Percentiles rank a stretch among this genome's conserved stretches.
phyloP scores from a whole-genome alignment of 768 basidiomycete genomes.

The Mrakia gelida region DNA sequence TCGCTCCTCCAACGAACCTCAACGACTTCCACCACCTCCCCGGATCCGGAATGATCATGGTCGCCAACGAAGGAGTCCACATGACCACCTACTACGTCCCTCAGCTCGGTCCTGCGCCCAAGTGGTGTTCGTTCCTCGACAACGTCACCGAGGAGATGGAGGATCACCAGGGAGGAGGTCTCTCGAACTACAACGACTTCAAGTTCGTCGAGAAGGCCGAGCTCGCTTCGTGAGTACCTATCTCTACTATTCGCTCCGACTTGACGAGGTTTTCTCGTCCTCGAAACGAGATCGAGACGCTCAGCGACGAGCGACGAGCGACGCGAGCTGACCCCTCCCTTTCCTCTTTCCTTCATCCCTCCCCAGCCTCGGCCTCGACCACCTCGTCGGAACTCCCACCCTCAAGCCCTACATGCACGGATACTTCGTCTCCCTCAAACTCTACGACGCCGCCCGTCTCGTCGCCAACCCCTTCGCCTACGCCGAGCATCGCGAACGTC shows the following conservation, averaged over 20 bases:
- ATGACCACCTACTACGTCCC: slow-evolving; percentile 94
- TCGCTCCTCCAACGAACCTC: slow-evolving; percentile 83
- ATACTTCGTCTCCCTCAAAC: slow-evolving; percentile 91
- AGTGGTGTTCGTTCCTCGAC: slow-evolving; percentile 96
- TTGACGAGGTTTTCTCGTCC: background rate
- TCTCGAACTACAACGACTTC: slow-evolving; percentile 85
- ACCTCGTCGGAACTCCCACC: slow-evolving; percentile 86
- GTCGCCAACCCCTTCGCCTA: slow-evolving; percentile 96
- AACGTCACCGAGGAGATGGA: slow-evolving; percentile 95
- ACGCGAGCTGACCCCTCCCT: slow-evolving; percentile 8
- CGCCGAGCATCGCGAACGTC: slow-evolving; percentile 83
- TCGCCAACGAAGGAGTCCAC: slow-evolving; percentile 93
- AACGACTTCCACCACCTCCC: slow-evolving; percentile 88
- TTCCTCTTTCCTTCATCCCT: background rate
- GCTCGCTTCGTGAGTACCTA: slow-evolving; percentile 64
- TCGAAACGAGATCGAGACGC: too few relatives aligned
- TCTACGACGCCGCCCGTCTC: slow-evolving; percentile 91
- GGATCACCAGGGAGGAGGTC: slow-evolving; percentile 71
- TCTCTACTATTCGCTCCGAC: slow-evolving; percentile 20
- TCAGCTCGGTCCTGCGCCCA: slow-evolving; percentile 90
- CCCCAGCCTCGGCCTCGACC: slow-evolving; percentile 80
- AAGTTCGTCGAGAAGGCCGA: slow-evolving; percentile 91
- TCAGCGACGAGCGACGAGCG: slow-evolving; percentile 13
- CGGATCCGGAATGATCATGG: slow-evolving; percentile 79
- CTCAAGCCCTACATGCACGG: slow-evolving; percentile 99